Base-by-base conservation (phyloP, 768 basidiomycete species). In the Roridomyces roridus region DNA sequence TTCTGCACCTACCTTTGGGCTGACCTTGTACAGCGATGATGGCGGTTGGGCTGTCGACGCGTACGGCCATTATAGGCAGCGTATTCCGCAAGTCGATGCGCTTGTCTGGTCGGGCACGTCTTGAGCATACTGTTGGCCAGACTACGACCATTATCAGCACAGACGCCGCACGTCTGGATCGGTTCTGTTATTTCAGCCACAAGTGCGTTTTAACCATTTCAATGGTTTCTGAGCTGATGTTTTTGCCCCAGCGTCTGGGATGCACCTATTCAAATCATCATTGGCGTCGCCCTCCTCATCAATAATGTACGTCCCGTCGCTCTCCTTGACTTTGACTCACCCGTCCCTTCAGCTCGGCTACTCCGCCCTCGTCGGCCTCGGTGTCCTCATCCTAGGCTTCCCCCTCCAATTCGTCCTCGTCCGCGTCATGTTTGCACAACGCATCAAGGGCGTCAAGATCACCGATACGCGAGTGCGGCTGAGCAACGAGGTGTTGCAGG, bases 41-140 rank as follows among this genome's bases (percentile, higher is more conserved):
- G 77, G 75, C 74, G 2, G 77, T 73, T 24, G 85, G 84, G 6
- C 65, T 84, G 24, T 72, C 73, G 9, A 68, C 82, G 31, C 77
- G 84, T 24, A 75, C 82, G 11, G 76, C 31, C 31, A 42, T 70
- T 20, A 68, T 67, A 7, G 69, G 69, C 15, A 60, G 43, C 18
- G 78, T 85, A 55, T 77, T 80, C 60, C 73, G 80, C 20, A 85
- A 85, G 63, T 80, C 82, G 2, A 74, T 85, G 43, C 77, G 83
- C 17, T 70, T 86, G 4, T 85, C 82, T 11, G 76, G 77, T 2
- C 72, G 78, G 9, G 70, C 81, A 0, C 70, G 83, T 17, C 35
- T 77, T 14, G 70, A 75, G 40, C 80, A 82, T 63, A 77, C 72
- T 41, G 75, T 77, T 42, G 84, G 84, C 0, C 71, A 80, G 54